Evolutionary conservation across 495 filamentous ascomycete genomes (phyloP), one percentile per base, ranked within the genome.

Genomic region (Rostrohypoxylon terebratum): DNA sequence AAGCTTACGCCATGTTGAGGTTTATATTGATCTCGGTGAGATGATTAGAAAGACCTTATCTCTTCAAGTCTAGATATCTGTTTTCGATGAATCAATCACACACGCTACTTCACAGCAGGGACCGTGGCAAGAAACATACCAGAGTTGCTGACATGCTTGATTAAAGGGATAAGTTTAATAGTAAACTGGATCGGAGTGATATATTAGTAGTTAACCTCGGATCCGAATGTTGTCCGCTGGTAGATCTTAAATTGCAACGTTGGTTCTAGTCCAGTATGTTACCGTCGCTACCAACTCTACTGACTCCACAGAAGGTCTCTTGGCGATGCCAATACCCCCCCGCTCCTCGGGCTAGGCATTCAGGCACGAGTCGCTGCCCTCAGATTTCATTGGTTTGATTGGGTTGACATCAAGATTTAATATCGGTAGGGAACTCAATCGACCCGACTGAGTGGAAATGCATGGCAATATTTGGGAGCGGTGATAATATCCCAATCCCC

Each of bases 401-500:
- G 28, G 18, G 13, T 60, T 18, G 13, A 42, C 20, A n/a, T 58
- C 58, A 31, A 33, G 9, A 47, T 47, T 45, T 31, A 16, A 44
- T 7, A 23, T 60, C n/a, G 10, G 38, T n/a, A n/a, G 36, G 21
- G 23, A 13, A 28, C 16, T n/a, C 36, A 10, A 31, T 47, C 40
- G 58, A 18, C 58, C 58, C 58, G 40, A 60, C 38, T 47, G 38
- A 47, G 33, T 31, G 58, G 38, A 23, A 25, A 47, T 38, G 58
- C 45, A 21, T 59, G 55, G 10, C 20, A 11, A 45, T 20, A 40
- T 60, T 18, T 25, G 9, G 36, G 20, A 47, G 20, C 47, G 36
- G n/a, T 53, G 58, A 18, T 60, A 42, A 77, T 54, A 68, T 77
- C 28, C 75, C 75, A 8, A 74, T 79, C 55, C 72, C 75, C 13